These are phyloP conservation scores for Nakaseomyces kungkrabaensis DNA, from an alignment of 1,139 yeast genomes.

Conservation along the genomic window DNA sequence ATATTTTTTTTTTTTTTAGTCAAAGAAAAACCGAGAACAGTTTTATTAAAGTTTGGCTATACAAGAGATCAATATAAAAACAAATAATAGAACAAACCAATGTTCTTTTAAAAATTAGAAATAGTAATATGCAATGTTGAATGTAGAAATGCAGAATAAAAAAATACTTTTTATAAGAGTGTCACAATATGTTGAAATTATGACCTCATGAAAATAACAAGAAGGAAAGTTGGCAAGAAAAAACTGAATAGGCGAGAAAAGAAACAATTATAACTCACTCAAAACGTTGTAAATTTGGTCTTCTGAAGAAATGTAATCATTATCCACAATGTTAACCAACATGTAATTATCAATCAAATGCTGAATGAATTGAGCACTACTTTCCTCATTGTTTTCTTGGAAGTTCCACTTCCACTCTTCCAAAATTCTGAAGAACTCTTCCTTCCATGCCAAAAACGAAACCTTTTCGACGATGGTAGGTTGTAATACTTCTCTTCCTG, in stretches of 20 bases:
- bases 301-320: constrained; percentile 46
- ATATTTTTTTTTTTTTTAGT: background rate
- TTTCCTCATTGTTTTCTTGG: constrained; percentile 29
- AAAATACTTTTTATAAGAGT: background rate
- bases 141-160: constrained; percentile 8
- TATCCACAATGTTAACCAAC: constrained; percentile 83
- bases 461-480: constrained; percentile 89
- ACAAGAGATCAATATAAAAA: background rate
- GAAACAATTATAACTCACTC: constrained; percentile 6
- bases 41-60: background rate
- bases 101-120: background rate
- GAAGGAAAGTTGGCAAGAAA: background rate
- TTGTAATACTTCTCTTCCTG: constrained; percentile 82
- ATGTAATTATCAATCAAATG: constrained; percentile 51
- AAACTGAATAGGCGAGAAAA: background rate
- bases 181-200: background rate
- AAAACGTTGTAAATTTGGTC: constrained; percentile 33
- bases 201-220: background rate
- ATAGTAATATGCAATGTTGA: constrained; percentile 6
- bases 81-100: background rate
- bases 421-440: constrained; percentile 79
- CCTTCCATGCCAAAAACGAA: constrained; percentile 92
- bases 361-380: constrained; percentile 37
- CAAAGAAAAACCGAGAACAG: too few species aligned
- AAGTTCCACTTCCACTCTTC: constrained; percentile 68